These are phyloP conservation scores for Fusarium abutilonis DNA, from an alignment of 2,329 filamentous ascomycete species.

Conservation along the genomic window DNA sequence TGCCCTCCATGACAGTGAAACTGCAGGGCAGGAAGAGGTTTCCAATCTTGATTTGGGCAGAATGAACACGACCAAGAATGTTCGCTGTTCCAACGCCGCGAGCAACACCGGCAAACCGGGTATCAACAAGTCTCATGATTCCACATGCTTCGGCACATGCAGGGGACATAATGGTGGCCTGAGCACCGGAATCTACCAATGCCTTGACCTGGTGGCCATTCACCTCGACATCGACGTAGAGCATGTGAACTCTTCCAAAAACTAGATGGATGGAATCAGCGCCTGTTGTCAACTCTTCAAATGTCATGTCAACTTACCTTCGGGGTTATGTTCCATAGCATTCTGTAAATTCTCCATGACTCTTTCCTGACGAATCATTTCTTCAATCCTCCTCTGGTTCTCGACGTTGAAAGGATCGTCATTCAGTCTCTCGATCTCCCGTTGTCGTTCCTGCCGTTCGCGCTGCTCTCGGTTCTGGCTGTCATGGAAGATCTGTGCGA, in stretches of 20 bases:
- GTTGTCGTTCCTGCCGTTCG: constrained; percentile 78
- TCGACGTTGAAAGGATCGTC: constrained; percentile 95
- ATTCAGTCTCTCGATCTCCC: constrained; percentile 85
- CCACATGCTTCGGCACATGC: constrained; percentile 89
- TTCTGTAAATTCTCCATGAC: constrained; percentile 97
- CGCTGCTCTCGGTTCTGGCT: constrained; percentile 76
- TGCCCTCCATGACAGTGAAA: constrained; percentile 99
- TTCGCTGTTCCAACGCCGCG: constrained; percentile 93
- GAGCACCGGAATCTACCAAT: constrained; percentile 95
- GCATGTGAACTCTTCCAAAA: constrained; percentile 93
- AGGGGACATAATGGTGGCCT: constrained; percentile 99
- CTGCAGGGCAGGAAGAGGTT: constrained; percentile 88
- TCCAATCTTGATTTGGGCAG: constrained; percentile 93
- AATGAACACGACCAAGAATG: constrained; percentile 94
- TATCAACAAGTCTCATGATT: constrained; percentile 96
- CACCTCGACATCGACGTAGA: constrained; percentile 95
- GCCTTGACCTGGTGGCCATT: constrained; percentile 94
- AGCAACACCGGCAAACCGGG: constrained; percentile 89
- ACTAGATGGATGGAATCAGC: constrained; percentile 61
- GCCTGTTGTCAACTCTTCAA: background rate
- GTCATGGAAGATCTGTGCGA: constrained; percentile 75
- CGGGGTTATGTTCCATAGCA: constrained; percentile 96
- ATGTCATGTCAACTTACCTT: constrained; percentile 71
- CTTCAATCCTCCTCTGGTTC: constrained; percentile 90
- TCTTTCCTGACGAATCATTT: constrained; percentile 94